Evolutionary conservation across 768 basidiomycete genomes (phyloP), one percentile per base, ranked within the genome.

Genomic region (Butyriboletus loyo): DNA sequence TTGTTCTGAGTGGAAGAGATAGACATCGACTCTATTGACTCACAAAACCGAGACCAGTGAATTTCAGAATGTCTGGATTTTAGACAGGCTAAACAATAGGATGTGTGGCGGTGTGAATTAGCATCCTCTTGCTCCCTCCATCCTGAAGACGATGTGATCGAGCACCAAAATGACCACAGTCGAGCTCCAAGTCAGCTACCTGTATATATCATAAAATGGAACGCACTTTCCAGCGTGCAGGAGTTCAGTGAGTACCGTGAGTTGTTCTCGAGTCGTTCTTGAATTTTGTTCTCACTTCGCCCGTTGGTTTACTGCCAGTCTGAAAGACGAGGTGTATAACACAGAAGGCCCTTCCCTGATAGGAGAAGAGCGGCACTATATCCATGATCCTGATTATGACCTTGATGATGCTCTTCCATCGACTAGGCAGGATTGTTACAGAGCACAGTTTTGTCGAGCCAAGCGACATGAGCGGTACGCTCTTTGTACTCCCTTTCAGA

Each of bases 91-190:
- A 43, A 19, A 31, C 19, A 5, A 31, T 44, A 44, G 19, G 32
- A 25, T 27, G 27, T 44, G 47, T 58, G 55, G 52, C 44, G 49
- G 53, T 50, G 58, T 52, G 50, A 44, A 22, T 34, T 8, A 30
- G 17, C 13, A 24, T 24, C 38, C 40, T 45, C 39, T 41, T 42
- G 19, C n/a, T 27, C 28, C 40, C n/a, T 37, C 36, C 35, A 32
- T 9, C 38, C 40, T 38, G 25, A 24, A 19, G 25, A 25, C 22
- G 28, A 30, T 25, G 31, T 36, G 36, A 37, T 25, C 14, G 30
- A n/a, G 17, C 22, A 32, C 22, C 25, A 11, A 27, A 32, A 10
- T 8, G 17, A 17, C 8, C 25, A 17, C 46, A 35, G 15, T 32
- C 30, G 4, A 42, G 35, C 17, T 21, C 48, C 30, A 14, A 25